phyloP scores from a whole-genome alignment of 257 asterid species.

The Ajuga chamaepitys region DNA sequence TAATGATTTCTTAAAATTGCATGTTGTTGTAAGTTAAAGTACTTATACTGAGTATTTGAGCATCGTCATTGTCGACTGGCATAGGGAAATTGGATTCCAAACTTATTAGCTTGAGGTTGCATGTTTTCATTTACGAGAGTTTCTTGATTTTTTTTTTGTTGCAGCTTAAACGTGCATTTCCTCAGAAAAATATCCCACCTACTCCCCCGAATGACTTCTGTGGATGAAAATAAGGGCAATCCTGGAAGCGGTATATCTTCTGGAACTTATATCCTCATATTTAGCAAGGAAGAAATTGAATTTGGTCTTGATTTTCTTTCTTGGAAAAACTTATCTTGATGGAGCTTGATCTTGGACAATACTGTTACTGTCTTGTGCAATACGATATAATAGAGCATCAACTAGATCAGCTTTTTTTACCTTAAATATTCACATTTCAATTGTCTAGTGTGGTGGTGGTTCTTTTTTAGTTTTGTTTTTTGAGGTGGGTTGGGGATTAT shows the following conservation, averaged over 20 bases:
- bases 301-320: slow-evolving; percentile 6
- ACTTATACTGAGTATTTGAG: slow-evolving; percentile 10
- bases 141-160: slow-evolving; percentile 18
- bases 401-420: not conserved
- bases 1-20: no score
- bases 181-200: slow-evolving; percentile 67
- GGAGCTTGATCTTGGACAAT: slow-evolving; percentile 4
- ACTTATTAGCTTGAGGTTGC: slow-evolving; percentile 12
- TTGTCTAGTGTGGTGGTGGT: not conserved
- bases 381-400: slow-evolving; percentile 1
- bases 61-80: not conserved
- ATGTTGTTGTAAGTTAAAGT: slow-evolving; percentile 69
- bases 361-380: not conserved
- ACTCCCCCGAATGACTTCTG: slow-evolving; percentile 82
- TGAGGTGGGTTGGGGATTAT: not conserved
- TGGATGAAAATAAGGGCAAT: slow-evolving; percentile 75
- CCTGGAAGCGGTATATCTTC: slow-evolving; percentile 83
- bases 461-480: no score
- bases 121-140: slow-evolving; percentile 6
- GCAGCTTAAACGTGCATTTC: slow-evolving; percentile 85
- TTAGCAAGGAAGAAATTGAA: slow-evolving; percentile 6
- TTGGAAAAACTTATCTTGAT: not conserved
- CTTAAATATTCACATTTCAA: not conserved
- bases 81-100: slow-evolving; percentile 7
- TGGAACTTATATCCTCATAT: slow-evolving; percentile 10